Percentiles rank a stretch among this genome's conserved stretches.
Conservation (phyloP, 768 basidiomycete genomes). For the Clathrus columnatus region DNA sequence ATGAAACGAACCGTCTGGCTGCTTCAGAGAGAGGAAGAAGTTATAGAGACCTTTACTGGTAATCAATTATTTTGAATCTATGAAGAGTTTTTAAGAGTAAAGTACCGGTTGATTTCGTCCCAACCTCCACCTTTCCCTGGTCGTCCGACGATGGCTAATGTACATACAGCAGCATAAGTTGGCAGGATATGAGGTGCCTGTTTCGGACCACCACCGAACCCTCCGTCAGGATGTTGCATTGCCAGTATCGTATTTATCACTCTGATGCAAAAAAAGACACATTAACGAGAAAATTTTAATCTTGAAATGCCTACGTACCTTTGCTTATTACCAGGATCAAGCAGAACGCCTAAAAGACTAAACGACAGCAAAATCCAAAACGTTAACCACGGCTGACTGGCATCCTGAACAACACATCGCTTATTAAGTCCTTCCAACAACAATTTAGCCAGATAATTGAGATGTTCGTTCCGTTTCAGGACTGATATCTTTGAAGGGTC, state of each 20-base stretch:
- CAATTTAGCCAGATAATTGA: slow-evolving; percentile 66
- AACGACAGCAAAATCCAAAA: slow-evolving; percentile 90
- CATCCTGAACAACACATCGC: slow-evolving; percentile 78
- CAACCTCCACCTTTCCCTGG: slow-evolving; percentile 71
- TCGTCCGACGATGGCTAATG: slow-evolving; percentile 73
- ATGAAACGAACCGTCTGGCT: slow-evolving; percentile 86
- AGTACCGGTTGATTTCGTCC: slow-evolving; percentile 75
- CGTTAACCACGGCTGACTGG: slow-evolving; percentile 90
- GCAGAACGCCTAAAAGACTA: slow-evolving; percentile 62
- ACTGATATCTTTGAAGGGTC: slow-evolving; percentile 18
- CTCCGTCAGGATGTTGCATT: slow-evolving; percentile 81
- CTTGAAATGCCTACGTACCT: slow-evolving; percentile 37
- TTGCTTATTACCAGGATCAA: slow-evolving; percentile 73
- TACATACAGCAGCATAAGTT: slow-evolving; percentile 81
- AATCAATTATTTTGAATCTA: neutral
- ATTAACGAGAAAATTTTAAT: neutral
- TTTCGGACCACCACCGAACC: slow-evolving; percentile 87
- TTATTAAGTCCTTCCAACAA: slow-evolving; percentile 73
- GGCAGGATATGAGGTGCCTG: slow-evolving; percentile 84
- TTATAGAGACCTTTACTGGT: slow-evolving; percentile 68
- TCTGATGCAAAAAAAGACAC: slow-evolving; percentile 31
- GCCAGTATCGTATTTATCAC: slow-evolving; percentile 71
- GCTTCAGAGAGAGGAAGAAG: slow-evolving; percentile 89
- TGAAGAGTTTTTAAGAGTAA: neutral
- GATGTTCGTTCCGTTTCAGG: slow-evolving; percentile 57